phyloP scores from a whole-genome alignment of 306 rosid genomes.

The Acacia melanoxylon region DNA sequence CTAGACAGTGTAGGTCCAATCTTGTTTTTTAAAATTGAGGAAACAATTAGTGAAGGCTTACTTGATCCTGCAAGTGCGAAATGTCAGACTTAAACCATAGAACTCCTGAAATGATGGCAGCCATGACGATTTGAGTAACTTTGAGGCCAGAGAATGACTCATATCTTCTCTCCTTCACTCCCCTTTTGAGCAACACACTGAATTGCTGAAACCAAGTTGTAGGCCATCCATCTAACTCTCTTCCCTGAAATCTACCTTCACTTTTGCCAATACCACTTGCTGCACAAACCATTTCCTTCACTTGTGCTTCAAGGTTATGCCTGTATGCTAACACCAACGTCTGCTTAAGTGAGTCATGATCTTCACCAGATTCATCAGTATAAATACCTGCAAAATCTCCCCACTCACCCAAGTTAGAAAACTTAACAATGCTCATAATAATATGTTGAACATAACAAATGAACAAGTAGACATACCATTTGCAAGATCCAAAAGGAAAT shows the following conservation, averaged over 20 bases:
- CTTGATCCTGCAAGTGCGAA: conserved; percentile 69
- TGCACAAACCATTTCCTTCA: conserved; percentile 37
- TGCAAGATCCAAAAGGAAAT: conserved; percentile 78
- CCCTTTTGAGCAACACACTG: conserved; percentile 58
- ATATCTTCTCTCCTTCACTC: conserved; percentile 62
- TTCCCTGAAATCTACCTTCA: conserved; percentile 37
- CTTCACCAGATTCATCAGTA: conserved; percentile 39
- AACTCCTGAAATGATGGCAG: conserved; percentile 57
- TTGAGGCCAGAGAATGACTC: conserved; percentile 56
- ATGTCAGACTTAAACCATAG: conserved; percentile 63
- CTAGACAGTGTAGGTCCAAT: not conserved
- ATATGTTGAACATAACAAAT: not conserved
- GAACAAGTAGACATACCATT: conserved; percentile 47
- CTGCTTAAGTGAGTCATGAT: conserved; percentile 43
- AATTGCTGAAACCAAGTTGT: conserved; percentile 77
- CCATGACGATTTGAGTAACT: conserved; percentile 50
- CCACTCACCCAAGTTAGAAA: not conserved
- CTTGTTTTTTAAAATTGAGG: not conserved
- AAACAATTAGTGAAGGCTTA: conserved; percentile 15
- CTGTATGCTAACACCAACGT: conserved; percentile 42
- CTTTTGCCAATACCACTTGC: not conserved
- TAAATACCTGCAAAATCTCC: conserved; percentile 43
- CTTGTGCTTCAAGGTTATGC: conserved; percentile 27
- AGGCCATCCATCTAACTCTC: conserved; percentile 48
- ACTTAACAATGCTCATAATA: not conserved